These are phyloP conservation scores for Athelia psychrophila DNA, from an alignment of 1,284 basidiomycete genomes.

Conservation along the genomic window DNA sequence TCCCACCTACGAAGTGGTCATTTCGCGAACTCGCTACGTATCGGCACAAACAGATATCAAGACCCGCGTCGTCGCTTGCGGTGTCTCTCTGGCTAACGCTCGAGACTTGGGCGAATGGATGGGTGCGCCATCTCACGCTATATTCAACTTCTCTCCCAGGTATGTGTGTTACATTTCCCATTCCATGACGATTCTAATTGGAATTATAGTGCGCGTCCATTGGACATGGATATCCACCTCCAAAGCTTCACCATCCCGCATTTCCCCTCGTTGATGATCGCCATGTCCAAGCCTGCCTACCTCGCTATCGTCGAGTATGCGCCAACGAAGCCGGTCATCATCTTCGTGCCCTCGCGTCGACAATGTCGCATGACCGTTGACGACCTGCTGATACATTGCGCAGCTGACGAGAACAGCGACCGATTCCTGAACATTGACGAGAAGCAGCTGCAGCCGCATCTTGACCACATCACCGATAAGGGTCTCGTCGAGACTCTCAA, in stretches of 20 bases:
- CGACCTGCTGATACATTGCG: slow-evolving; percentile 87
- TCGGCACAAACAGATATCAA: slow-evolving; percentile 92
- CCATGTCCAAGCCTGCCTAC: slow-evolving; percentile 99
- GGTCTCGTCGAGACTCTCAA: slow-evolving; percentile 81
- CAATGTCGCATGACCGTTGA: slow-evolving; percentile 94
- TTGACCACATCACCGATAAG: slow-evolving; percentile 82
- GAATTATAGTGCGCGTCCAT: slow-evolving; percentile 73
- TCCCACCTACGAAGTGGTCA: slow-evolving; percentile 93
- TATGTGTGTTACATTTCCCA: slow-evolving; percentile 25
- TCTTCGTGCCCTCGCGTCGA: slow-evolving; percentile 92
- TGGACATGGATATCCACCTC: slow-evolving; percentile 97
- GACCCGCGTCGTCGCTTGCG: slow-evolving; percentile 92
- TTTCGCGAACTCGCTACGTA: slow-evolving; percentile 93
- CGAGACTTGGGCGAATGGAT: slow-evolving; percentile 98
- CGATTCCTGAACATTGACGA: slow-evolving; percentile 91
- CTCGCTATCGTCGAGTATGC: slow-evolving; percentile 92
- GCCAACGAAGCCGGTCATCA: slow-evolving; percentile 81
- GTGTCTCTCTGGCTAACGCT: slow-evolving; percentile 95
- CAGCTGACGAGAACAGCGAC: slow-evolving; percentile 83
- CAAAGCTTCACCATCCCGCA: slow-evolving; percentile 96
- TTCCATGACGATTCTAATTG: slow-evolving; percentile 4
- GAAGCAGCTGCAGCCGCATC: slow-evolving; percentile 82
- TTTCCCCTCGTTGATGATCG: slow-evolving; percentile 97
- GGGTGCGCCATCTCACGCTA: slow-evolving; percentile 87
- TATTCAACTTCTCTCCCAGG: slow-evolving; percentile 98